Percentiles rank a stretch among this genome's conserved stretches.
Conservation (phyloP, 2,329 filamentous ascomycete genomes). For the Claviceps sp. region DNA sequence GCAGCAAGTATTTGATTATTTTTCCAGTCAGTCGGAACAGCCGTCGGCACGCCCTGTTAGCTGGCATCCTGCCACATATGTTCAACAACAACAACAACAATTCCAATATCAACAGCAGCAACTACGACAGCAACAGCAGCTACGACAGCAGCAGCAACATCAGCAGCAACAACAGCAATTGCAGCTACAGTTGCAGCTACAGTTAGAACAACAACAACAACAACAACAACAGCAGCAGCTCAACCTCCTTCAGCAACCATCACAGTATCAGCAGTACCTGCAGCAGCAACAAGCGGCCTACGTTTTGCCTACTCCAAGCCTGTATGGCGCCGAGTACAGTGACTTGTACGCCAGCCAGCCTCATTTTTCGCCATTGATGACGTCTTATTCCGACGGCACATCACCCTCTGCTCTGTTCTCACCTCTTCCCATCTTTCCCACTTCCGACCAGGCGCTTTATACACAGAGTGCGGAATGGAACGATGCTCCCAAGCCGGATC, state of each 20-base stretch:
- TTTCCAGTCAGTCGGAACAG: conserved; percentile 8
- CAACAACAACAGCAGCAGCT: not conserved
- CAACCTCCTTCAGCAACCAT: conserved; percentile 7
- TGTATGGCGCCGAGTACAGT: conserved; percentile 23
- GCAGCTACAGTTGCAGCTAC: not conserved
- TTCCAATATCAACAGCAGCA: not conserved
- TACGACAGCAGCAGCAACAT: conserved; percentile 7
- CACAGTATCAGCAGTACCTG: conserved; percentile 24
- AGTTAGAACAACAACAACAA: not conserved
- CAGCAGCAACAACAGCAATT: conserved; percentile 7
- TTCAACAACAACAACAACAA: conserved; percentile 15
- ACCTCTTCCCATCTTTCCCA: conserved; percentile 33
- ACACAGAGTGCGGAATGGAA: conserved; percentile 26
- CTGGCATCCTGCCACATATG: conserved; percentile 58
- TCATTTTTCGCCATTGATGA: conserved; percentile 38
- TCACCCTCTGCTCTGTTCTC: conserved; percentile 44
- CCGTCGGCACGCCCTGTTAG: conserved; percentile 31
- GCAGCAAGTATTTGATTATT: conserved; percentile 31
- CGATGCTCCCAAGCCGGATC: conserved; percentile 16
- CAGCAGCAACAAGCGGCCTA: conserved; percentile 23
- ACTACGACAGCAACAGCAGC: not conserved
- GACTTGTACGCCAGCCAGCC: conserved; percentile 28
- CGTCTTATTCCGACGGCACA: conserved; percentile 42
- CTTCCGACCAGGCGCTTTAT: conserved; percentile 25
- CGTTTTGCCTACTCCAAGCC: conserved; percentile 22